Conservation (phyloP, 2,329 filamentous ascomycete species). For the Fusarium brachygibbosum region DNA sequence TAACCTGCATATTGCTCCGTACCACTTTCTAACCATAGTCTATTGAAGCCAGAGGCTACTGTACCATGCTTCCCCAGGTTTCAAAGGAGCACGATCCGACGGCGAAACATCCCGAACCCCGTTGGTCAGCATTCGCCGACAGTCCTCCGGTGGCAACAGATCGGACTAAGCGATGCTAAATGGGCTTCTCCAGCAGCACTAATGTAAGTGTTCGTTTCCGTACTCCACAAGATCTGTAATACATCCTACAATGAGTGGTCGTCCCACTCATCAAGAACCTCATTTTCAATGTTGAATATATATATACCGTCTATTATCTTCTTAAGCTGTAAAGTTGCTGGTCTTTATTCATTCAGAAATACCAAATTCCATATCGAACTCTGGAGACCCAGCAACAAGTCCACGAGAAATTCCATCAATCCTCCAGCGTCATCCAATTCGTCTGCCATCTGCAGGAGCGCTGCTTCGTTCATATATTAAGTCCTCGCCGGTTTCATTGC, state of each 20-base stretch:
- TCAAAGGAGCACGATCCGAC: not conserved
- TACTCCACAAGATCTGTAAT: constrained; percentile 5
- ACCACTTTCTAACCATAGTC: not conserved
- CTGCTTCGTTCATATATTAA: constrained; percentile 38
- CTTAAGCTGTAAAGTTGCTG: not conserved
- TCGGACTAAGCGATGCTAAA: constrained; percentile 1
- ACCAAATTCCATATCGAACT: not conserved
- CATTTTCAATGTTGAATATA: constrained; percentile 14
- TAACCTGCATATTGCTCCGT: no score
- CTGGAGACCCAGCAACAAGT: constrained; percentile 14
- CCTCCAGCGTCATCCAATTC: constrained; percentile 31
- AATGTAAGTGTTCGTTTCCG: constrained; percentile 10
- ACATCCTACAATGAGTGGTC: not conserved
- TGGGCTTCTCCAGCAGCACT: constrained; percentile 14
- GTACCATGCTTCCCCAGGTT: not conserved
- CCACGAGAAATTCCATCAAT: constrained; percentile 9
- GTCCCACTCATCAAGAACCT: constrained; percentile 2
- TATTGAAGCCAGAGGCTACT: not conserved
- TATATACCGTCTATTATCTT: constrained; percentile 23
- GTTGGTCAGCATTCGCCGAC: constrained; percentile 11
- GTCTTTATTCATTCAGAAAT: constrained; percentile 3
- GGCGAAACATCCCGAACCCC: constrained; percentile 29
- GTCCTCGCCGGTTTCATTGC: constrained; percentile 22
- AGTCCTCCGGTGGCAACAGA: constrained; percentile 17
- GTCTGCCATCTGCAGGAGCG: constrained; percentile 24